Evolutionary conservation across 148 eudicot genomes (phyloP), one percentile per base, ranked within the genome.

Genomic region (Drosera capensis): DNA sequence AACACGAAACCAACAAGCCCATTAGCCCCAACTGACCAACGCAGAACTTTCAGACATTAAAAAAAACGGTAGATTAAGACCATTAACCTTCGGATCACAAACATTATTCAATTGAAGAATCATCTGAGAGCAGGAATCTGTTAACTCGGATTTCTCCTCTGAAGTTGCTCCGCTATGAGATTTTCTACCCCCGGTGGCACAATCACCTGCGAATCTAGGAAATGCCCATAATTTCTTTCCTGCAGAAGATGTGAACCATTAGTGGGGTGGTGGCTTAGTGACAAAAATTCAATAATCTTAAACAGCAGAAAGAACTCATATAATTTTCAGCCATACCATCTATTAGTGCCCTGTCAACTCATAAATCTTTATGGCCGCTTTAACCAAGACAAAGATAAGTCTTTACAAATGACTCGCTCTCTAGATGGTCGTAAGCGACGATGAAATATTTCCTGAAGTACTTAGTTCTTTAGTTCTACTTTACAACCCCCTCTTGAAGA

Each of bases 71-170:
- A 3, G 23, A 7, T 45, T n/a, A 28, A 18, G 18, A n/a, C 24
- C 24, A 56, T 9, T 14, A 38, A 85, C 99, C 80, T 85, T n/a
- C 21, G 95, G 88, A 74, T 92, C 87, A 67, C 81, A 90, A 49
- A 92, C 94, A 60, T 85, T 88, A 38, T 92, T 88, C 51, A 92
- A 70, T 65, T 81, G 99, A 64, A 92, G 95, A 54, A 92, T 85
- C 95, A 92, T 85, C 57, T 92, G 99, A 31, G 95, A 92, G 59
- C 82, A 92, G 36, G 80, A 71, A 71, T 92, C 99, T 15, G 94
- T 70, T 23, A 92, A 55, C 60, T 85, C 99, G 5, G 58, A 68
- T 54, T 76, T 92, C 52, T 78, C 95, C 37, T 92, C 99, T 40
- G 70, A 56, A 57, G 61, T 75, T n/a, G 80, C 66, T 49, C 78